phyloP scores from a whole-genome alignment of 2,329 filamentous ascomycete species.

The Clathrospora elynae region DNA sequence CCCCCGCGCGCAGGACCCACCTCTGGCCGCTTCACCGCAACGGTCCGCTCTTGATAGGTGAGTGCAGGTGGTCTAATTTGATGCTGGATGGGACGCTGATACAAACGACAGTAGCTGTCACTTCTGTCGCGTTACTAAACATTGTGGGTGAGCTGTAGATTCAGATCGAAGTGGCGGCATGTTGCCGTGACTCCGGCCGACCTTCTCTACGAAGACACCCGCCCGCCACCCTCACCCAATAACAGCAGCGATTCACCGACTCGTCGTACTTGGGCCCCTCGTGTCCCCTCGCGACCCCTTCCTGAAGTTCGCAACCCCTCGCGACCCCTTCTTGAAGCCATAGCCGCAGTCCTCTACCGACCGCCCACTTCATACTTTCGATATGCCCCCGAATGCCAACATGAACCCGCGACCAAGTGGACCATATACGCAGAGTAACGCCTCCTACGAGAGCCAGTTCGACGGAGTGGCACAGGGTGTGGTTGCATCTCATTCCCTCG shows the following conservation, averaged over 20 bases:
- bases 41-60: constrained; percentile 13
- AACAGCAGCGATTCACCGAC: constrained; percentile 1
- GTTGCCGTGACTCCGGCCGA: constrained; percentile 34
- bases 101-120: neutral
- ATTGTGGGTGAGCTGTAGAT: neutral
- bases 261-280: constrained; percentile 2
- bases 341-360: constrained; percentile 7
- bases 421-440: constrained; percentile 23
- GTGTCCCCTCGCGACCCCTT: no score
- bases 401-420: constrained; percentile 11
- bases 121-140: constrained; percentile 13
- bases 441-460: constrained; percentile 20
- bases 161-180: constrained; percentile 32
- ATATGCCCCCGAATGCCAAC: constrained; percentile 23
- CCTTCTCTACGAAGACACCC: constrained; percentile 13
- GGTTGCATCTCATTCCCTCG: constrained; percentile 37
- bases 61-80: constrained; percentile 7
- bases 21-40: constrained; percentile 21
- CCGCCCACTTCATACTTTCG: constrained; percentile 1
- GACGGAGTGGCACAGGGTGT: constrained; percentile 29
- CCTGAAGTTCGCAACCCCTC: no score
- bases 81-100: constrained; percentile 5
- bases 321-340: neutral
- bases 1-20: constrained; percentile 18
- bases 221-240: constrained; percentile 10